phyloP scores from a whole-genome alignment of 1,284 basidiomycete genomes.

The Peniophora sp. region DNA sequence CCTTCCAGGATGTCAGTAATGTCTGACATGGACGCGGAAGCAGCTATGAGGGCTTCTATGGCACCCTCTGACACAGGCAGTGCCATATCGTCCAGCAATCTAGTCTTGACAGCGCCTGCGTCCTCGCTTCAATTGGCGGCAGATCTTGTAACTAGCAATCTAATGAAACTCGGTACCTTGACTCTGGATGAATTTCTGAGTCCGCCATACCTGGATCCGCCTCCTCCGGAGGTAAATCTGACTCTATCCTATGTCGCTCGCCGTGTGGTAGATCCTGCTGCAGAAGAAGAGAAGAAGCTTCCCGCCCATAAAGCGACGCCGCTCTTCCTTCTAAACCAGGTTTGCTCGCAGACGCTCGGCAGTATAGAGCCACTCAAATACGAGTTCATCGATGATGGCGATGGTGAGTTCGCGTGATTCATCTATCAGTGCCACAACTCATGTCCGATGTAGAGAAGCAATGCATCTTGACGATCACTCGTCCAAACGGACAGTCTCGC shows the following conservation, averaged over 20 bases:
- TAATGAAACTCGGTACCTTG: conserved; percentile 11
- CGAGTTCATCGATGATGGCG: conserved; percentile 32
- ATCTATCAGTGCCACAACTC: not conserved
- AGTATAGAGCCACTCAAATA: conserved; percentile 31
- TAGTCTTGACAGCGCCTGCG: not conserved
- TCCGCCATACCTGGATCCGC: conserved; percentile 7
- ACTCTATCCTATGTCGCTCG: conserved; percentile 3
- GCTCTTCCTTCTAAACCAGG: conserved; percentile 27
- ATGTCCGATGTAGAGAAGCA: conserved; percentile 33
- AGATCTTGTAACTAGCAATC: conserved; percentile 5
- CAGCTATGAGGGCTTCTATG: too few species aligned
- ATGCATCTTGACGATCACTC: conserved; percentile 50
- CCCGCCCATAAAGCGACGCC: conserved; percentile 4
- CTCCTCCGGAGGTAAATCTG: conserved; percentile 1
- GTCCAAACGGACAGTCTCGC: conserved; percentile 39
- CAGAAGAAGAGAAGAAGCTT: conserved; percentile 3
- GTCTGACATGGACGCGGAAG: too few species aligned
- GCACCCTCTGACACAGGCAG: too few species aligned
- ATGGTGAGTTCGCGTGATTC: conserved; percentile 22
- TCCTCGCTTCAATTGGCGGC: not conserved
- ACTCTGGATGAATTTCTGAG: conserved; percentile 11
- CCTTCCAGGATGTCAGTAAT: too few species aligned
- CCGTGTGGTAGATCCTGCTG: not conserved
- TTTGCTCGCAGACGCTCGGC: conserved; percentile 34
- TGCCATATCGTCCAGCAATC: too few species aligned